phyloP scores from a whole-genome alignment of 257 asterid species.

The Eustoma russellianum region DNA sequence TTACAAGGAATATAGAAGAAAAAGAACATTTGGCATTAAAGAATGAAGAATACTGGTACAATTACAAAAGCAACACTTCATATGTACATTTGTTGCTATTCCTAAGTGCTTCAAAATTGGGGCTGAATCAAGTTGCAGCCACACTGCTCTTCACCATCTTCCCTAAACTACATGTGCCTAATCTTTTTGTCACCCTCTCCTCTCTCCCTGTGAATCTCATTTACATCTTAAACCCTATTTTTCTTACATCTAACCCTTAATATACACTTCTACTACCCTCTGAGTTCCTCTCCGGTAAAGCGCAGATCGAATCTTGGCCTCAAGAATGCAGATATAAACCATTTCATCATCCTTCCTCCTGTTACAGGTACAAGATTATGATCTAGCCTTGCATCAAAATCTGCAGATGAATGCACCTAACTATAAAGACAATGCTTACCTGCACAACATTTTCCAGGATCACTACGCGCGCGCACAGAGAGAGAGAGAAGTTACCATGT shows the following conservation, averaged over 20 bases:
- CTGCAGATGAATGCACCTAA: conserved; percentile 1
- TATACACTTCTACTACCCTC: conserved; percentile 36
- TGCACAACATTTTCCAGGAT: too few relatives aligned
- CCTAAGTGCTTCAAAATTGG: conserved; percentile 12
- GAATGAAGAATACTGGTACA: too few relatives aligned
- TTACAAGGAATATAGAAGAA: too few relatives aligned
- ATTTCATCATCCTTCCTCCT: too few relatives aligned
- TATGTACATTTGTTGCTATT: conserved; percentile 11
- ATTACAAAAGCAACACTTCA: background rate
- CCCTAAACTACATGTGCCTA: conserved; percentile 4
- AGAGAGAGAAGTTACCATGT: too few relatives aligned
- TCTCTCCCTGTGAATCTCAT: conserved; percentile 25
- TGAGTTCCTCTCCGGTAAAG: conserved; percentile 16
- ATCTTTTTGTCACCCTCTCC: conserved; percentile 1
- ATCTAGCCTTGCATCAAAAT: background rate
- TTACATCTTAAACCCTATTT: conserved; percentile 42
- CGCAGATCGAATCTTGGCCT: conserved; percentile 1
- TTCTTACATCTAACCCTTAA: conserved; percentile 40
- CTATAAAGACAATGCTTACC: too few relatives aligned
- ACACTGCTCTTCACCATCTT: conserved; percentile 1
- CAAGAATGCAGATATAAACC: background rate
- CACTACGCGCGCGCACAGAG: too few relatives aligned
- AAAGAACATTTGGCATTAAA: too few relatives aligned
- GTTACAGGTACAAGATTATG: too few relatives aligned
- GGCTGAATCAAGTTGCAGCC: conserved; percentile 11